phyloP scores from a whole-genome alignment of 1,284 basidiomycete species.

The Sphaerobolus stellatus region DNA sequence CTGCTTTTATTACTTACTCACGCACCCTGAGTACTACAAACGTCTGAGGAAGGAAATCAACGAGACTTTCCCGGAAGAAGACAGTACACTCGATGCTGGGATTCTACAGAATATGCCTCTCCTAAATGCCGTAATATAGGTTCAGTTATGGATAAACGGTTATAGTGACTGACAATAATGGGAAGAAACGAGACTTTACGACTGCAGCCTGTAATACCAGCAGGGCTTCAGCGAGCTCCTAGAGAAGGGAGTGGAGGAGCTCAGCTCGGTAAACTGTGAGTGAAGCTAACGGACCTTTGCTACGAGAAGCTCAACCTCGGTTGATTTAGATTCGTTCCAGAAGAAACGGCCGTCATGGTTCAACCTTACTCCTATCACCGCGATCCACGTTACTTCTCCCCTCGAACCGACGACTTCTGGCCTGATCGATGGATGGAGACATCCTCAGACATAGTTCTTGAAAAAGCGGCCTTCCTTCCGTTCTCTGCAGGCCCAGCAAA shows the following conservation, averaged over 20 bases:
- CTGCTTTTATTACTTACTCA: slow-evolving; percentile 4
- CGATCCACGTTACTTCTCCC: slow-evolving; percentile 7
- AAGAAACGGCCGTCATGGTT: background rate
- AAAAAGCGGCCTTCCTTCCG: slow-evolving; percentile 3
- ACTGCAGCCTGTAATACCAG: background rate
- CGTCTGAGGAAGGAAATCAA: slow-evolving; percentile 4
- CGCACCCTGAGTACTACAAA: background rate
- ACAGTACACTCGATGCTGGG: no score
- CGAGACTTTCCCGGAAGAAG: background rate
- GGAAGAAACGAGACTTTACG: background rate
- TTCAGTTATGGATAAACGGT: background rate
- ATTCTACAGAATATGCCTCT: no score
- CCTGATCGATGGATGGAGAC: slow-evolving; percentile 1
- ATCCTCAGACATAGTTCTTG: background rate
- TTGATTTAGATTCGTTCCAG: background rate
- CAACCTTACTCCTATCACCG: background rate
- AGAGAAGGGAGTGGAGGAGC: background rate
- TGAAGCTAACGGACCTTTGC: no score
- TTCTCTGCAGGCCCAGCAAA: slow-evolving; percentile 4
- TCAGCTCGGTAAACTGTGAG: no score
- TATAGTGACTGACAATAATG: no score
- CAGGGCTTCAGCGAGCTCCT: background rate
- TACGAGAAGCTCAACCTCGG: no score
- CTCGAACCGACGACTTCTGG: background rate
- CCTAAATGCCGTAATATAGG: no score